phyloP scores from a whole-genome alignment of 768 basidiomycete genomes.

The Auricularia cornea region DNA sequence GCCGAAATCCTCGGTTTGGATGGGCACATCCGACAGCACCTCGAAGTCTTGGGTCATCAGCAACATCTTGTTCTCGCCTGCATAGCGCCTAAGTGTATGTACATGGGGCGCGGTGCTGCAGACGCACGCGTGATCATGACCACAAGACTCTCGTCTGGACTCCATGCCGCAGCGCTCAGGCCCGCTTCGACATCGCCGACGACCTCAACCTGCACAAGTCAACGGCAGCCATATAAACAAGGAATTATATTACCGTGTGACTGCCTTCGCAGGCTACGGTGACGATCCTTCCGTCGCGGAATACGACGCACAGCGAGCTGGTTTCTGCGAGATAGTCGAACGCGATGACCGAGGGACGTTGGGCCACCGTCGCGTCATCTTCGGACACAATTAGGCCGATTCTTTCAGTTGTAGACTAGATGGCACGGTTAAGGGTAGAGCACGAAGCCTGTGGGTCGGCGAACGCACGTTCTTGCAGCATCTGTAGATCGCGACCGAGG shows the following conservation, averaged over 20 bases:
- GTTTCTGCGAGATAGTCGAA: slow-evolving; percentile 66
- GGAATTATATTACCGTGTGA: slow-evolving; percentile 1
- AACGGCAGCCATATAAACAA: slow-evolving; percentile 21
- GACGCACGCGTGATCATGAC: slow-evolving; percentile 66
- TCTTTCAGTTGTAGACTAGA: not conserved
- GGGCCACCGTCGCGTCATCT: not conserved
- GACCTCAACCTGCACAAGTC: slow-evolving; percentile 55
- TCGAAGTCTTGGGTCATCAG: slow-evolving; percentile 88
- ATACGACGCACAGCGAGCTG: slow-evolving; percentile 56
- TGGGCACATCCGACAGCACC: slow-evolving; percentile 67
- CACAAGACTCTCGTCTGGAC: slow-evolving; percentile 85
- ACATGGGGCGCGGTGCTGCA: not conserved
- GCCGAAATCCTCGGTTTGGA: slow-evolving; percentile 74
- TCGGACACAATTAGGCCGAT: not conserved
- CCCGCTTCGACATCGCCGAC: slow-evolving; percentile 84
- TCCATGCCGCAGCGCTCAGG: slow-evolving; percentile 78
- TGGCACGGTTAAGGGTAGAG: not conserved
- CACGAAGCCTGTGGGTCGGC: not conserved
- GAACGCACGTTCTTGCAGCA: not conserved
- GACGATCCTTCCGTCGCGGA: slow-evolving; percentile 76
- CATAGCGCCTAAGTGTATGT: not conserved
- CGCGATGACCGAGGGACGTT: slow-evolving; percentile 35
- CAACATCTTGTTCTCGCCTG: slow-evolving; percentile 71
- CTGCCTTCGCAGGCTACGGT: slow-evolving; percentile 40
- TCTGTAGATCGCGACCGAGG: not conserved